These are phyloP conservation scores for Talaromyces stipitatus DNA, from an alignment of 495 filamentous ascomycete genomes.

Conservation along the genomic window DNA sequence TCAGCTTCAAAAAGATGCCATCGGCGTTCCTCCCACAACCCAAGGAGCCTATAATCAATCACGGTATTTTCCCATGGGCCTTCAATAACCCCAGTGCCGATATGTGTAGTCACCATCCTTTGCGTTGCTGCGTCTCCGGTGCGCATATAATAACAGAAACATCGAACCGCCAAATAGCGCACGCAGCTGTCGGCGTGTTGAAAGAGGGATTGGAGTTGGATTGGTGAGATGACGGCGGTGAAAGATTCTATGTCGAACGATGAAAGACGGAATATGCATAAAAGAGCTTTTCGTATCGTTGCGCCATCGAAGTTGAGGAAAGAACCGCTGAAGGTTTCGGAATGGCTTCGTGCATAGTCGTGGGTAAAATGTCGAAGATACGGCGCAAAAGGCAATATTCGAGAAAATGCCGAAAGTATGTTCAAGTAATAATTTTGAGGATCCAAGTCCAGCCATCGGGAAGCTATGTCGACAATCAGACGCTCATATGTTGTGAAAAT, in stretches of 20 bases:
- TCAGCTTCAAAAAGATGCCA: constrained; percentile 27
- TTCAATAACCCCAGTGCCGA: constrained; percentile 51
- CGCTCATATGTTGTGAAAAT: constrained; percentile 65
- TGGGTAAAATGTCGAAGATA: constrained; percentile 48
- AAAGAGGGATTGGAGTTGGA: constrained; percentile 60
- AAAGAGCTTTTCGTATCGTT: constrained; percentile 38
- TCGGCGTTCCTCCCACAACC: constrained; percentile 65
- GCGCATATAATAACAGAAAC: constrained; percentile 69
- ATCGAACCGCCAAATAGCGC: constrained; percentile 72
- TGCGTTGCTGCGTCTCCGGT: constrained; percentile 74
- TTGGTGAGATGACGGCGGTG: constrained; percentile 50
- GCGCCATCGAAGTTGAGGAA: constrained; percentile 28
- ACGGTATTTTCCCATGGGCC: constrained; percentile 67
- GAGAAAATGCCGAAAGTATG: constrained; percentile 65
- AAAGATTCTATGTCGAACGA: constrained; percentile 64
- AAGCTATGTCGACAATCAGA: constrained; percentile 71
- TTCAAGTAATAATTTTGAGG: constrained; percentile 35
- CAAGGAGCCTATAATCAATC: constrained; percentile 81
- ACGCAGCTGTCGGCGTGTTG: constrained; percentile 51
- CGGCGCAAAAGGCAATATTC: constrained; percentile 72
- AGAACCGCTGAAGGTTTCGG: constrained; percentile 31
- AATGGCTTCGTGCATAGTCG: constrained; percentile 35
- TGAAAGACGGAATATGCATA: constrained; percentile 70
- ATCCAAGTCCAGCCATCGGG: constrained; percentile 56
- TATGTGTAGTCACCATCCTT: constrained; percentile 56